These are phyloP conservation scores for Leucocoprinus leucothites DNA, from an alignment of 768 basidiomycete species.

Conservation along the genomic window DNA sequence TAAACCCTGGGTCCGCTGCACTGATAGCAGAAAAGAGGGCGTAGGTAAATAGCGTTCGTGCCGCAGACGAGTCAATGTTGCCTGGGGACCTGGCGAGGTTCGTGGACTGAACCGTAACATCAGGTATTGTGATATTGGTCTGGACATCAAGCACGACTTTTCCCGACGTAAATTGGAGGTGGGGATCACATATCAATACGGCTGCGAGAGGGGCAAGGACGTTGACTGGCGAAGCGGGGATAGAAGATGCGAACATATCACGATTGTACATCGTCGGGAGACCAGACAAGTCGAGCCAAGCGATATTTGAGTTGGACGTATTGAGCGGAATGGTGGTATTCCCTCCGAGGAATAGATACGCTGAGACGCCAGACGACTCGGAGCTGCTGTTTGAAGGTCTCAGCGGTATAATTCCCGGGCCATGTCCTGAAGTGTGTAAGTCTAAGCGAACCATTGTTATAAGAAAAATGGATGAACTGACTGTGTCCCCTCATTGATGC, in stretches of 20 bases:
- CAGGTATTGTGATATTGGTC: background rate
- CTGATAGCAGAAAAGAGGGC: background rate
- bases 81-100: background rate
- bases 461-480: background rate
- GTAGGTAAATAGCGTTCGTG: background rate
- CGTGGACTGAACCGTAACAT: background rate
- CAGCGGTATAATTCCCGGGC: background rate
- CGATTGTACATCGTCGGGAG: background rate
- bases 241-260: background rate
- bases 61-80: background rate
- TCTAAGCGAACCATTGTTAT: background rate
- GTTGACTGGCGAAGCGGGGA: no score
- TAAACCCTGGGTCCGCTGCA: background rate
- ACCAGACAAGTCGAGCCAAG: background rate
- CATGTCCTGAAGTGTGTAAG: background rate
- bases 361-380: background rate
- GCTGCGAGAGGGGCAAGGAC: slow-evolving; percentile 3
- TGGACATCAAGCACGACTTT: background rate
- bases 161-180: background rate
- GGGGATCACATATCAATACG: background rate
- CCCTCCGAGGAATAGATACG: background rate
- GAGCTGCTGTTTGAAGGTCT: background rate
- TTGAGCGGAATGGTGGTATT: background rate
- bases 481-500: background rate
- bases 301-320: background rate